Conservation (phyloP, 176 grass and related monocot species). For the Metroxylon sagu region DNA sequence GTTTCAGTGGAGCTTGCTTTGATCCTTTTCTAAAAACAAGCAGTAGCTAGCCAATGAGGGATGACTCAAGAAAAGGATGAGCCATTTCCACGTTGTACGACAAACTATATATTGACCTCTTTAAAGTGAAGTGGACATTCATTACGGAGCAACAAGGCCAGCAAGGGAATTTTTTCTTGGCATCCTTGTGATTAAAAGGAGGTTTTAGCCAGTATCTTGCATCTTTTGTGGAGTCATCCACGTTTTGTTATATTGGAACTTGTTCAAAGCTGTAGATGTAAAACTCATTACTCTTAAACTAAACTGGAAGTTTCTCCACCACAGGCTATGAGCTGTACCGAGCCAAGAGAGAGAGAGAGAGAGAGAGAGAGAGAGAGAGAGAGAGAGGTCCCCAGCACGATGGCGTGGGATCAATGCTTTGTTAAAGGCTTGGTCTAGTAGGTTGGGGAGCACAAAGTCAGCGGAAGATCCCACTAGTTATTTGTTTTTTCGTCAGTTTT, state of each 20-base stretch:
- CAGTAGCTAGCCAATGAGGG: constrained; percentile 5
- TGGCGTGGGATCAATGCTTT: neutral
- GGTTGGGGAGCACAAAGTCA: neutral
- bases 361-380: too few species aligned
- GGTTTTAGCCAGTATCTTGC: constrained; percentile 25
- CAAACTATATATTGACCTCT: neutral
- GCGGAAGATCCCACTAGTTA: neutral
- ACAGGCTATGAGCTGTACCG: too few species aligned
- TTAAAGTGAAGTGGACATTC: constrained; percentile 36
- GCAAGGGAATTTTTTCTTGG: constrained; percentile 15
- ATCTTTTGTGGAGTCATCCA: constrained; percentile 24
- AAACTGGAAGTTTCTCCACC: too few species aligned
- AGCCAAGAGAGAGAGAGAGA: too few species aligned
- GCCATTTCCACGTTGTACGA: neutral
- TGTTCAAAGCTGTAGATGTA: too few species aligned
- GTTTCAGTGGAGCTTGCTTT: neutral
- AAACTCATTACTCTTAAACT: too few species aligned
- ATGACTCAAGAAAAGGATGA: constrained; percentile 10
- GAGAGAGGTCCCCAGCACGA: too few species aligned
- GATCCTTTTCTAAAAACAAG: neutral
- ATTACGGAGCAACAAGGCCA: constrained; percentile 19
- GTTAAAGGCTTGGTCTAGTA: neutral
- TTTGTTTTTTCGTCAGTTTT: too few species aligned
- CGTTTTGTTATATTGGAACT: too few species aligned
- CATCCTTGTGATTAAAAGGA: constrained; percentile 24